A percentile compares a stretch with the other conserved stretches of the same genome.
phyloP scores from a whole-genome alignment of 2,329 filamentous ascomycete species.

The Teratosphaeria zuluensis region DNA sequence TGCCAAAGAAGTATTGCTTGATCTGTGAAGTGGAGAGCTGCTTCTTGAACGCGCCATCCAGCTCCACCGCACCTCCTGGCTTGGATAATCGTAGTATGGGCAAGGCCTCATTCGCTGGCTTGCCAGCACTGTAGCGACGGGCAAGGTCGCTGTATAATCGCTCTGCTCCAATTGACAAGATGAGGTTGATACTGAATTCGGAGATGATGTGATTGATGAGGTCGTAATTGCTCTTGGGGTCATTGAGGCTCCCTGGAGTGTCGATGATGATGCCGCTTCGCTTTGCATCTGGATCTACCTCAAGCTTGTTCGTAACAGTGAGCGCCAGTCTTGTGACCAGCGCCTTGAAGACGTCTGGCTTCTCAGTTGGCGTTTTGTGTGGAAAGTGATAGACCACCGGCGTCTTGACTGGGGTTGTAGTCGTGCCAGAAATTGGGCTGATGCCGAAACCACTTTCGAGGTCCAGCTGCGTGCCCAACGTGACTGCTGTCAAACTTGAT shows the following conservation, averaged over 20 bases:
- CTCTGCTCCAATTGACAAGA: conserved; percentile 74
- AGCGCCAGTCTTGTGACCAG: conserved; percentile 69
- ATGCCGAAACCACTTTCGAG: conserved; percentile 75
- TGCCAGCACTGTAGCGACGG: conserved; percentile 51
- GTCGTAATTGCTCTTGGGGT: conserved; percentile 59
- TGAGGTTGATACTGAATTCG: conserved; percentile 59
- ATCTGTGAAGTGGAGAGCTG: conserved; percentile 65
- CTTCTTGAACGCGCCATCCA: conserved; percentile 66
- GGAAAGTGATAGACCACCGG: conserved; percentile 89
- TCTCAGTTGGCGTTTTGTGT: conserved; percentile 60
- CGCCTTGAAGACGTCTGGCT: conserved; percentile 59
- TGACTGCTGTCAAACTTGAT: conserved; percentile 75
- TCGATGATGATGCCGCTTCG: conserved; percentile 78
- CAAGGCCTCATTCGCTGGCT: conserved; percentile 48
- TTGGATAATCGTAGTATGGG: conserved; percentile 70
- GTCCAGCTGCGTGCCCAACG: conserved; percentile 79
- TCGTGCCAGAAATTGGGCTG: conserved; percentile 84
- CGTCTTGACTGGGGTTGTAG: conserved; percentile 78
- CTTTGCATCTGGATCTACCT: conserved; percentile 63
- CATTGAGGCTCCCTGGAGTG: conserved; percentile 60
- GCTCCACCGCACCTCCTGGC: conserved; percentile 73
- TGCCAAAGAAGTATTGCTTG: conserved; percentile 91
- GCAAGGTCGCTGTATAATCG: conserved; percentile 65
- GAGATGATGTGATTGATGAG: conserved; percentile 70
- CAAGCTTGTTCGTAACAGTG: conserved; percentile 65